Evolutionary conservation across 2,329 filamentous ascomycete genomes (phyloP), one percentile per base, ranked within the genome.

Genomic region (Neopestalotiopsis rosae): DNA sequence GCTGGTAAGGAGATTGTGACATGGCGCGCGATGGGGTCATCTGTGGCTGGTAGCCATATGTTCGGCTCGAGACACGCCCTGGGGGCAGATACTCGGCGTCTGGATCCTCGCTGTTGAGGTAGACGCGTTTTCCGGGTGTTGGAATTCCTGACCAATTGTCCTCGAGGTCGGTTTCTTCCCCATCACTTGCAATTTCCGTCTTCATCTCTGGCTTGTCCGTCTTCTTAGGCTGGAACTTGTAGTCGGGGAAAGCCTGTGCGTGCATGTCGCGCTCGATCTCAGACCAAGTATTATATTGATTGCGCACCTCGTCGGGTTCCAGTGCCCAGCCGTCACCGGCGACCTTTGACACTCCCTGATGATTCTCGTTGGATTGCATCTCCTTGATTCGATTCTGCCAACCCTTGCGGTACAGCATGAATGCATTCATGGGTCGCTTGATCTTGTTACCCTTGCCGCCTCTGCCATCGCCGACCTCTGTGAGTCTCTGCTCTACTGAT

Each of bases 341-440:
- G n/a, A 96, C 89, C 61, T 91, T 90, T 1, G 95, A 98, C 32
- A 98, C 92, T 45, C 96, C 85, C 79, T 99, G 95, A 79, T 99
- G 95, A 81, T 98, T 98, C 80, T 96, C 95, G 75, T 96, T 90
- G 14, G 89, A 84, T 74, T 92, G 93, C 85, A 91, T 93, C 65
- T 89, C 86, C 80, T 97, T 97, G 69, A 93, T 94, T 40, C 94
- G 87, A 71, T 96, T 93, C 70, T 97, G 93, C 77, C 94, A 98
- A 6, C 94, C 94, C 73, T 96, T 97, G 57, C 96, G 92, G 80
- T 99, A 99, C 65, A 99, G 85, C 92, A 99, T 97, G 83, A 98
- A 99, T 0, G 94, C 95, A 80, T 99, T 99, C 92, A 98, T 97
- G 2, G 96, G 95, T 38, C 96, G 88, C 75, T 95, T 94, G 73